Conservation (phyloP, 495 filamentous ascomycete species). For the Physcia stellaris region DNA sequence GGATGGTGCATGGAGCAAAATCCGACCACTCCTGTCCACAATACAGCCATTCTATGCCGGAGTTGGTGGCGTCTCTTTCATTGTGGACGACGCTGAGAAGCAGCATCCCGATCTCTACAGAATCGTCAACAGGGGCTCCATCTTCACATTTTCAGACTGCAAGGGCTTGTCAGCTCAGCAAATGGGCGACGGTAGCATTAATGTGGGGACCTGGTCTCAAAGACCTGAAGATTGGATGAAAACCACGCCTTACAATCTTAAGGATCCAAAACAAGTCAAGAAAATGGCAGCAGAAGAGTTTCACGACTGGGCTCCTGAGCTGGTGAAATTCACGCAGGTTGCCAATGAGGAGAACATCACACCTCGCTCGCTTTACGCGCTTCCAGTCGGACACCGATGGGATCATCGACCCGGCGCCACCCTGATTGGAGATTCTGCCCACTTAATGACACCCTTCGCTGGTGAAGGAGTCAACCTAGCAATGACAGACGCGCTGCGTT, state of each 20-base stretch:
- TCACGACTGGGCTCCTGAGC: slow-evolving; percentile 13
- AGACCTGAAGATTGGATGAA: slow-evolving; percentile 24
- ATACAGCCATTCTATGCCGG: slow-evolving; percentile 36
- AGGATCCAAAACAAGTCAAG: slow-evolving; percentile 1
- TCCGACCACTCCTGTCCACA: slow-evolving; percentile 28
- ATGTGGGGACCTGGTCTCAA: slow-evolving; percentile 17
- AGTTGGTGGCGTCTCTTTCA: slow-evolving; percentile 23
- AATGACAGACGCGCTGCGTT: slow-evolving; percentile 40
- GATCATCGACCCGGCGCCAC: slow-evolving; percentile 28
- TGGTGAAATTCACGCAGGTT: slow-evolving; percentile 7
- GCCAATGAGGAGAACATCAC: slow-evolving; percentile 1
- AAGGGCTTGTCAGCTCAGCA: slow-evolving; percentile 28
- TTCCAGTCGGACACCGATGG: slow-evolving; percentile 39
- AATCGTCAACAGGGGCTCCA: slow-evolving; percentile 27
- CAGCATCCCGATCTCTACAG: slow-evolving; percentile 19
- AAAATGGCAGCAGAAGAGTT: slow-evolving; percentile 8
- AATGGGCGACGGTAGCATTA: slow-evolving; percentile 29
- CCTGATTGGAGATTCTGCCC: slow-evolving; percentile 45
- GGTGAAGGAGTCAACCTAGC: slow-evolving; percentile 47
- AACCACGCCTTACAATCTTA: slow-evolving; percentile 18
- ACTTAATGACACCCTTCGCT: slow-evolving; percentile 45
- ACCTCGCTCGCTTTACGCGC: slow-evolving; percentile 28
- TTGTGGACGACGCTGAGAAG: slow-evolving; percentile 16
- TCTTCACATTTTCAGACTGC: slow-evolving; percentile 25
- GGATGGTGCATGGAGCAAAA: slow-evolving; percentile 32